Percentiles rank a stretch among this genome's conserved stretches.
Evolutionary conservation across 306 rosid genomes (phyloP).

Genomic region (Hippophae rhamnoides): DNA sequence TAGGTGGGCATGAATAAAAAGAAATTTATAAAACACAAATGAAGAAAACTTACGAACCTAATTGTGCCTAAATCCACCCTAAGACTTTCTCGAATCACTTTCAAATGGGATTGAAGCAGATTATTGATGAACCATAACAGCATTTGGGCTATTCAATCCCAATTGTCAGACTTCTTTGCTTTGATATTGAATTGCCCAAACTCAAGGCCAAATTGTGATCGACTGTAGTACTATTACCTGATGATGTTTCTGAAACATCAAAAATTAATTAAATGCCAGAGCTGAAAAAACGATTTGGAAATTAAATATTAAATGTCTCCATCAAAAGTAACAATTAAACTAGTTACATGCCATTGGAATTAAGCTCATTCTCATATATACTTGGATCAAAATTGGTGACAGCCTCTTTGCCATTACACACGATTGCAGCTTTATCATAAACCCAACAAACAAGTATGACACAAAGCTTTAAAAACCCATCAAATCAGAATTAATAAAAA

Average conservation of each 20-base stretch:
- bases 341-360: constrained; percentile 42
- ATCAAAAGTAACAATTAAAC: not conserved
- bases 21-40: not conserved
- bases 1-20: not conserved
- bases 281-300: not conserved
- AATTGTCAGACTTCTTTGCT: constrained; percentile 1
- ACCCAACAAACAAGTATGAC: constrained; percentile 38
- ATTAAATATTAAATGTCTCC: not conserved
- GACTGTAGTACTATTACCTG: constrained; percentile 2
- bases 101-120: constrained; percentile 6
- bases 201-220: constrained; percentile 39
- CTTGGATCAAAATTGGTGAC: constrained; percentile 96
- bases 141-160: constrained; percentile 3
- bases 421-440: constrained; percentile 96
- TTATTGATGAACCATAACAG: constrained; percentile 7
- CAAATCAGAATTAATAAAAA: not conserved
- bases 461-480: not conserved
- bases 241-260: constrained; percentile 4
- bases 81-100: constrained; percentile 16
- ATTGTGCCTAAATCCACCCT: constrained; percentile 12
- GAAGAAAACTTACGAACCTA: constrained; percentile 7
- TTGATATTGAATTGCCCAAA: constrained; percentile 29
- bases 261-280: not conserved
- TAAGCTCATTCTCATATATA: constrained; percentile 71
- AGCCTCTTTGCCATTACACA: constrained; percentile 95